Evolutionary conservation across 2,329 filamentous ascomycete genomes (phyloP).

Genomic region (Trichoderma citrinoviride): DNA sequence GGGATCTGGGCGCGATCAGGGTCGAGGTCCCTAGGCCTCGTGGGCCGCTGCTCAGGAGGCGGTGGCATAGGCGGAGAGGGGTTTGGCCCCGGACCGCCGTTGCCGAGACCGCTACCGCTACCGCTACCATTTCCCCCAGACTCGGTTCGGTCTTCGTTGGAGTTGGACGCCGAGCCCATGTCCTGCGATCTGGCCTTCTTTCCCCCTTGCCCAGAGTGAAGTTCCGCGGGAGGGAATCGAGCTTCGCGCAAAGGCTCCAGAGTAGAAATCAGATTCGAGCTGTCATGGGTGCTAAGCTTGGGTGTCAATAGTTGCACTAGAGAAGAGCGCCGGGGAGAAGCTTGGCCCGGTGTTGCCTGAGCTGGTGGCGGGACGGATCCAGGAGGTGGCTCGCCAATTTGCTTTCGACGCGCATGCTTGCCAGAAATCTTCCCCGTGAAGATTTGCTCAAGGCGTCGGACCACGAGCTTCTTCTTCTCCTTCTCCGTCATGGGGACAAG

Average conservation of each 20-base stretch:
- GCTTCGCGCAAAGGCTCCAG: constrained; percentile 48
- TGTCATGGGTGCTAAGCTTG: neutral
- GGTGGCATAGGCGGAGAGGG: constrained; percentile 41
- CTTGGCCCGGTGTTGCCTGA: constrained; percentile 31
- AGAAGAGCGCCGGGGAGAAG: constrained; percentile 26
- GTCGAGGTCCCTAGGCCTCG: constrained; percentile 72
- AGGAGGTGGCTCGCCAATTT: constrained; percentile 25
- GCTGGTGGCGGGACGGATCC: constrained; percentile 19
- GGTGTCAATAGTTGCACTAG: constrained; percentile 4
- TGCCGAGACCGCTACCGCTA: constrained; percentile 21
- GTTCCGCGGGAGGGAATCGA: constrained; percentile 41
- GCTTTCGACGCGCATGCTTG: constrained; percentile 34
- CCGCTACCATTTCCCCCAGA: constrained; percentile 38
- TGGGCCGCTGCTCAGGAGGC: constrained; percentile 70
- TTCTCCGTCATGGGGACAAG: constrained; percentile 64
- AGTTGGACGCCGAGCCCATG: constrained; percentile 46
- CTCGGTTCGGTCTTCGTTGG: constrained; percentile 48
- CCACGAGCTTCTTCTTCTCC: constrained; percentile 73
- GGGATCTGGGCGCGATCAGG: constrained; percentile 73
- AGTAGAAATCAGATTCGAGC: neutral
- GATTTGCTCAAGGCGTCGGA: constrained; percentile 72
- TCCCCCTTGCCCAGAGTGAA: constrained; percentile 29
- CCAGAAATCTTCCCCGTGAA: constrained; percentile 68
- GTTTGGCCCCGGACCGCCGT: constrained; percentile 33
- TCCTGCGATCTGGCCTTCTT: constrained; percentile 45